These are phyloP conservation scores for Neodidymelliopsis sp. DNA, from an alignment of 2,329 filamentous ascomycete genomes.

Conservation along the genomic window DNA sequence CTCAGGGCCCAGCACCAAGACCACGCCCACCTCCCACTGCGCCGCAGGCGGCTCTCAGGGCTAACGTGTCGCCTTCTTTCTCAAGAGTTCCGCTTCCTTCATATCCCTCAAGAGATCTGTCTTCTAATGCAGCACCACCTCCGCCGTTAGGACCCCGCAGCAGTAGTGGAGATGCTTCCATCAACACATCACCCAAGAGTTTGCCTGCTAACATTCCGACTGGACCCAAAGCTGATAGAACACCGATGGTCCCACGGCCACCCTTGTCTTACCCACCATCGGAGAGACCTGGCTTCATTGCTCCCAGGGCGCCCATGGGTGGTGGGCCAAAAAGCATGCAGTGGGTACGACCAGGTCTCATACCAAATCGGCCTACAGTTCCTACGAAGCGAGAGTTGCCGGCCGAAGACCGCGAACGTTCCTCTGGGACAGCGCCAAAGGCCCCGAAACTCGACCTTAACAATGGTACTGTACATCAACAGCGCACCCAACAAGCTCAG, in stretches of 20 bases:
- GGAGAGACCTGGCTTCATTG: conserved; percentile 38
- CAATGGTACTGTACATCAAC: conserved; percentile 27
- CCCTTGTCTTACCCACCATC: conserved; percentile 41
- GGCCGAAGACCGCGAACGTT: conserved; percentile 52
- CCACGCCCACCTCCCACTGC: conserved; percentile 42
- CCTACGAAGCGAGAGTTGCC: conserved; percentile 56
- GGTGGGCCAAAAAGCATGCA: conserved; percentile 49
- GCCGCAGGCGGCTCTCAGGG: conserved; percentile 41
- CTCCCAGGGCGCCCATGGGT: conserved; percentile 43
- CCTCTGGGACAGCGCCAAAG: conserved; percentile 42
- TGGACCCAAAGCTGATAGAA: conserved; percentile 50
- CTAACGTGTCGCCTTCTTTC: conserved; percentile 45
- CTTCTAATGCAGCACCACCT: conserved; percentile 37
- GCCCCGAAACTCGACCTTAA: conserved; percentile 42
- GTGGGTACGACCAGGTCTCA: conserved; percentile 53
- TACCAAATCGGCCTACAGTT: conserved; percentile 43
- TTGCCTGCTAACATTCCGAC: conserved; percentile 50
- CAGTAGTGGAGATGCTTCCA: conserved; percentile 26
- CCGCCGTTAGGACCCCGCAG: conserved; percentile 34
- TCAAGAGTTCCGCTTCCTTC: conserved; percentile 36
- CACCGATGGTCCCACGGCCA: conserved; percentile 39
- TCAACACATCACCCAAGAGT: conserved; percentile 48
- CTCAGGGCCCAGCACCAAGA: conserved; percentile 39
- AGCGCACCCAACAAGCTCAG: conserved; percentile 32
- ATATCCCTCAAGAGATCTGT: conserved; percentile 37